Evolutionary conservation across 2,329 filamentous ascomycete species (phyloP), one percentile per base, ranked within the genome.

Genomic region (Nemania sp.): DNA sequence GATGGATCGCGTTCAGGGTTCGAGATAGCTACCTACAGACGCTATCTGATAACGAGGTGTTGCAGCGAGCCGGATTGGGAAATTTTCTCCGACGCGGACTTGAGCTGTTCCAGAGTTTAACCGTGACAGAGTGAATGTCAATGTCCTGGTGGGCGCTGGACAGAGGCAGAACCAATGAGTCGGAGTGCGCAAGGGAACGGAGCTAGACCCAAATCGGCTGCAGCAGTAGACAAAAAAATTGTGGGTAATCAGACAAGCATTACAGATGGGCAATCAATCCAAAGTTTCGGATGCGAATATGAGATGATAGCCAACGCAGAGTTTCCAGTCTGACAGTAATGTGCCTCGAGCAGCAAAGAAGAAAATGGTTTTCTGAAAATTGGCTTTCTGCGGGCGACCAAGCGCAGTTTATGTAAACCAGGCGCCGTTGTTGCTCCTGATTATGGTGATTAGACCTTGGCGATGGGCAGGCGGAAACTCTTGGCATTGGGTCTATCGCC

Each of bases 381-480:
- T 47, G 46, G 47, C 30, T 44, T 49, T 37, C 41, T 50, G 49
- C 61, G 61, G 60, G 63, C 61, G 65, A 63, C 45, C 57, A 54
- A 41, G 65, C 46, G 54, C 49, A 55, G 64, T 67, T 66, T 66
- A 67, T 67, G 64, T 67, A 66, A 67, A 66, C 63, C 52, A 55
- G 59, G 59, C 54, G 64, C 57, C 51, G 56, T 63, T 56, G 45
- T 52, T 60, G 54, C 65, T 65, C 62, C 64, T 66, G 64, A 64
- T 62, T 66, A 63, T 65, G 65, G 64, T 54, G 53, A 60, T 65
- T 66, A 61, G 61, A 63, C 57, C 65, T 66, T 65, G 61, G 61
- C 63, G 60, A 64, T 68, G 61, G 57, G 60, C 58, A 68, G 62
- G 66, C 66, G 66, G 66, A 67, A 68, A 67, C 58, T 66, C 65